Percentiles rank a stretch among this genome's conserved stretches.
These are phyloP conservation scores for Anaeromyces robustus DNA, from an alignment of 192 early-diverging fungal genomes.

Conservation along the genomic window DNA sequence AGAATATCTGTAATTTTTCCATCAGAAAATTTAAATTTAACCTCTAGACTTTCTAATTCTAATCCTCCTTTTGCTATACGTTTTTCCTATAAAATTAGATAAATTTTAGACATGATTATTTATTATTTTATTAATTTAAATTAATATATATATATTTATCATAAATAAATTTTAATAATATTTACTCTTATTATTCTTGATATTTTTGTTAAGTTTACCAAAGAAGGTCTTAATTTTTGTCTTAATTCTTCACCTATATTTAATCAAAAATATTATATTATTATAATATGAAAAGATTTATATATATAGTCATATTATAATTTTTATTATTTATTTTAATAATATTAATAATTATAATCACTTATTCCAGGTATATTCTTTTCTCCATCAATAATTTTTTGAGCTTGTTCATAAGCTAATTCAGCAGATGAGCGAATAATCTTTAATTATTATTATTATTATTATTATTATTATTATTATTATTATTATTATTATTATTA, in stretches of 20 bases:
- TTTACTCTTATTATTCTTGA: not conserved
- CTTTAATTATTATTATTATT: not conserved
- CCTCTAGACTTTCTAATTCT: conserved; percentile 55
- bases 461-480: not conserved
- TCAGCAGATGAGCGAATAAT: conserved; percentile 56
- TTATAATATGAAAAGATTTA: no score
- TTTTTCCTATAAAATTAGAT: conserved; percentile 31
- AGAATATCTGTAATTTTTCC: conserved; percentile 43
- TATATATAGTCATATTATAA: no score
- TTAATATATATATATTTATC: no score
- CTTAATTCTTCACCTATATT: not conserved
- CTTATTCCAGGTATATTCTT: conserved; percentile 23
- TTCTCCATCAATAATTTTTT: conserved; percentile 43
- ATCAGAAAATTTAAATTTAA: conserved; percentile 51
- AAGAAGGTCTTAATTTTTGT: conserved; percentile 13
- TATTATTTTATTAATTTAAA: no score
- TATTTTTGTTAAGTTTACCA: conserved; percentile 26
- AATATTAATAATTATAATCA: no score
- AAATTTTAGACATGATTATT: no score
- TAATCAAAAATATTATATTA: no score
- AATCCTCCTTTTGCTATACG: conserved; percentile 42
- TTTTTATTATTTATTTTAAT: no score
- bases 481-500: no score
- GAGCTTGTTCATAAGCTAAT: conserved; percentile 64
- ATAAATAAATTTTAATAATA: no score